Evolutionary conservation across 1,284 basidiomycete genomes (phyloP), one percentile per base, ranked within the genome.

Genomic region (Malassezia nana): DNA sequence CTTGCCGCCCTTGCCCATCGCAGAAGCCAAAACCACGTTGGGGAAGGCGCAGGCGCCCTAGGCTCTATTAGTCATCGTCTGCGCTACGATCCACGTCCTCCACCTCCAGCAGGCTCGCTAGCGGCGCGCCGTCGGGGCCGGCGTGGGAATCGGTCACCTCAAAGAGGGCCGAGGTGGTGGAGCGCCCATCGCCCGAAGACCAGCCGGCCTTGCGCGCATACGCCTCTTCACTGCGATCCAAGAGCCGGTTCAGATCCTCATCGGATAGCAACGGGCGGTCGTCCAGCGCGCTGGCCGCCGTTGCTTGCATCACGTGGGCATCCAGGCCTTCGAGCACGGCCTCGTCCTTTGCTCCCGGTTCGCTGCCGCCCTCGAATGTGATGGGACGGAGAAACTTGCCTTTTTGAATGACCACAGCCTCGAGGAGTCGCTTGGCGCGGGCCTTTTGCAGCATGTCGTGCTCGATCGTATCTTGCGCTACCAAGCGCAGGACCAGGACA

Each of bases 361-460:
- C 84, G 77, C 89, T 89, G 75, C 89, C 86, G 64, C 85, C 84
- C 82, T 51, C 0, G 31, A 43, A 49, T 32, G 48, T 55, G 22
- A 50, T 50, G 12, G 48, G 60, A 16, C 57, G 39, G 15, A 62
- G 54, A 50, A 58, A 74, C 69, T 56, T 65, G 82, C 86, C 88
- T 77, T 91, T 87, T 20, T 88, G 87, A 65, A 95, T 95, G 65
- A 96, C 89, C 24, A 95, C 78, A 2, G 88, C 87, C 76, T 95
- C 91, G 2, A 96, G 81, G 73, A 88, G 84, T 22, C 87, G 82
- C 77, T 82, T 96, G 76, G 88, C 86, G 8, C 82, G 82, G 0
- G 91, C 91, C 28, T 84, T 82, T 69, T 89, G 82, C 79, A 95
- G 84, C 65, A 95, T 90, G 72, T 83, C 85, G 40, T 85, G 86